Evolutionary conservation across 2,329 filamentous ascomycete species (phyloP).

Genomic region (Pseudogymnoascus sp.): DNA sequence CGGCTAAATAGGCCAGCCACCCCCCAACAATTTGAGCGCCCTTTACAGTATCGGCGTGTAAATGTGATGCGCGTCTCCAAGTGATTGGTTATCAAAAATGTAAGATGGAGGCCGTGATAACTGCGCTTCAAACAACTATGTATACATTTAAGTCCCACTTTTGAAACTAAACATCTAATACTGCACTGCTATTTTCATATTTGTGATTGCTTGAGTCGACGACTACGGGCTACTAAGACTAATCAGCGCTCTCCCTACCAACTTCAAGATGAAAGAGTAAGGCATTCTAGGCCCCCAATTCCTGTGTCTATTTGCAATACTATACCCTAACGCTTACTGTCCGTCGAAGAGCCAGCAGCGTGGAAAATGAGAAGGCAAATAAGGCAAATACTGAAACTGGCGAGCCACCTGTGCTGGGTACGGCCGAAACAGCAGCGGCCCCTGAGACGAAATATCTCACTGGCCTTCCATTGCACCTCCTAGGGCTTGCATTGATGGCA

Average conservation of each 20-base stretch:
- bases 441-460: conserved; percentile 15
- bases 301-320: neutral
- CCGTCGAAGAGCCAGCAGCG: neutral
- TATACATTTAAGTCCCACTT: neutral
- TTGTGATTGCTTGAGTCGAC: neutral
- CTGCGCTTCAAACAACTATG: neutral
- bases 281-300: neutral
- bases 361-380: neutral
- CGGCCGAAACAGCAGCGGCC: neutral
- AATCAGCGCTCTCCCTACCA: neutral
- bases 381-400: neutral
- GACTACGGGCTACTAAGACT: neutral
- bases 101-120: neutral
- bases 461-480: neutral
- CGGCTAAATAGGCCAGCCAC: neutral
- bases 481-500: neutral
- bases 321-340: neutral
- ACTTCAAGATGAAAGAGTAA: neutral
- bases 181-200: neutral
- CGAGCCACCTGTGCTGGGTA: neutral
- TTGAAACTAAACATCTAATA: neutral
- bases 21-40: neutral
- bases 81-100: neutral
- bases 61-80: neutral
- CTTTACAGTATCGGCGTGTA: neutral